Percentiles rank a stretch among this genome's conserved stretches.
Evolutionary conservation across 345 rosid genomes (phyloP).

Genomic region (Melaleuca quinquenervia): DNA sequence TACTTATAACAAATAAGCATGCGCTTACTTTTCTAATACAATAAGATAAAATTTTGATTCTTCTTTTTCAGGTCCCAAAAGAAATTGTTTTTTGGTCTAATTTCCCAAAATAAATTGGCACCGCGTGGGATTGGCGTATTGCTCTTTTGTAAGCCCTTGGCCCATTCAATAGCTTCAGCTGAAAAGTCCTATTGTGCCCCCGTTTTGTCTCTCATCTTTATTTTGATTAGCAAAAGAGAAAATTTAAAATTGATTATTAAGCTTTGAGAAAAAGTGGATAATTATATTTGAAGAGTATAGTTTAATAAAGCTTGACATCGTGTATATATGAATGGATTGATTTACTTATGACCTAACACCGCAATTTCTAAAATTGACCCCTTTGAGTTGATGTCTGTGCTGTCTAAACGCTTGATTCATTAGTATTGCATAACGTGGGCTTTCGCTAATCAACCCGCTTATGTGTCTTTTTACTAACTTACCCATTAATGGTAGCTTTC

Average conservation of each 20-base stretch:
- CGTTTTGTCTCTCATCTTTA: background rate
- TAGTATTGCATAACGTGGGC: background rate
- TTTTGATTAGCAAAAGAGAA: too few relatives aligned
- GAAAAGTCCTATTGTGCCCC: too few relatives aligned
- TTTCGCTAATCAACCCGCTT: background rate
- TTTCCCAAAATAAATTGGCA: too few relatives aligned
- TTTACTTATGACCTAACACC: background rate
- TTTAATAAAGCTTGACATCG: background rate
- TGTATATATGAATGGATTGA: background rate
- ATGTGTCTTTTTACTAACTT: background rate
- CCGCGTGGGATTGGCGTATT: background rate
- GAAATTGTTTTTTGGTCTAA: too few relatives aligned
- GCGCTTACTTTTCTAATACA: background rate
- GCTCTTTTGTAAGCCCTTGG: background rate
- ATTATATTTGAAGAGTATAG: background rate
- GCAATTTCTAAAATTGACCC: background rate
- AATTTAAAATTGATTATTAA: background rate
- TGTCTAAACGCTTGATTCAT: background rate
- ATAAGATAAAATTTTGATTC: too few relatives aligned
- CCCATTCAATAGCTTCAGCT: background rate
- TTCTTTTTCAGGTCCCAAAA: too few relatives aligned
- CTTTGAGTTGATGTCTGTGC: background rate
- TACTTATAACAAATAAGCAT: too few relatives aligned
- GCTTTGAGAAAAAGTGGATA: background rate
- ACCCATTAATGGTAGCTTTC: background rate